Conservation (phyloP, 228 moss, liverwort and hornwort species). For the Sphagnum magellanicum region DNA sequence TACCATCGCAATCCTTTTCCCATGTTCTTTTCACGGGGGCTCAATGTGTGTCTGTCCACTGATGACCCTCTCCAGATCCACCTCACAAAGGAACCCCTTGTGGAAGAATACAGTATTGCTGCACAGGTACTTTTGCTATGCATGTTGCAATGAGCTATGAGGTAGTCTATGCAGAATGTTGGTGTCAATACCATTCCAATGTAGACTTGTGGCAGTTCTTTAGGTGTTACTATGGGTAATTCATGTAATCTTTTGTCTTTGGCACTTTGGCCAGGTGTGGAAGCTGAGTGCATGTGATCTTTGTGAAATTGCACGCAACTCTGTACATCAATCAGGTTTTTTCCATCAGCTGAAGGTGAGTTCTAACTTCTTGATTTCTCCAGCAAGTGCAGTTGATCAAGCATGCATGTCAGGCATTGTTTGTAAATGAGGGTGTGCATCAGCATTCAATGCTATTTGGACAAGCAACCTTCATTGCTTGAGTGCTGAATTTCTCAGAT, state of each 20-base stretch:
- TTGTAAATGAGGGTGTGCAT: no score
- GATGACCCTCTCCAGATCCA: constrained; percentile 98
- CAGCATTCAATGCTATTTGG: no score
- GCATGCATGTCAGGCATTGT: no score
- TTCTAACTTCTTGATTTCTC: neutral
- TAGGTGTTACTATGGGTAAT: no score
- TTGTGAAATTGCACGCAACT: constrained; percentile 91
- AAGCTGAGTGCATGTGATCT: constrained; percentile 91
- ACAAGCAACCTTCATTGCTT: no score
- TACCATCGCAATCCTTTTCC: constrained; percentile 98
- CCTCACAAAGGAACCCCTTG: constrained; percentile 92
- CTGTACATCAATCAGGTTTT: constrained; percentile 89
- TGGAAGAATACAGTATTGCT: constrained; percentile 97
- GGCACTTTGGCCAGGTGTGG: constrained; percentile 55
- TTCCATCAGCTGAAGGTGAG: constrained; percentile 45
- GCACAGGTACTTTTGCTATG: constrained; percentile 53
- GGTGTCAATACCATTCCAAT: no score
- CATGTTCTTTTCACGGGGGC: constrained; percentile 92
- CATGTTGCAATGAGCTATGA: neutral
- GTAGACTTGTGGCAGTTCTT: no score
- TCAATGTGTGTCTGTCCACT: constrained; percentile 90
- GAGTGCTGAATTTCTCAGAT: neutral
- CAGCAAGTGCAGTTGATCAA: no score
- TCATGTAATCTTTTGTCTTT: neutral
- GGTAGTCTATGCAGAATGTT: no score